These are phyloP conservation scores for Grigorovia yakushimaensis DNA, from an alignment of 805 yeast species.

Conservation along the genomic window DNA sequence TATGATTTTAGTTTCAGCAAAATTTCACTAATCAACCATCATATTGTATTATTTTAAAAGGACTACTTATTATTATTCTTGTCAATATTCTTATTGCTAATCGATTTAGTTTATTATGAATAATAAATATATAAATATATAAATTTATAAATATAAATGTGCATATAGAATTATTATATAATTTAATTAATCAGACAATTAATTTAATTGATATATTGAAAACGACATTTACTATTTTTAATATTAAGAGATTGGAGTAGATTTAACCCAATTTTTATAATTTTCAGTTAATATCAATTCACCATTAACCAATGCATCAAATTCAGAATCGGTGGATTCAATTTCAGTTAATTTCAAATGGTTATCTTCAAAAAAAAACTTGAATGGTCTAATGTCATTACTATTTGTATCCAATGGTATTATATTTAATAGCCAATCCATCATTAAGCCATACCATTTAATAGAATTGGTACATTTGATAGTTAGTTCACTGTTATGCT, in stretches of 20 bases:
- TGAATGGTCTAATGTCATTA: constrained; percentile 48
- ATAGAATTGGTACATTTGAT: constrained; percentile 71
- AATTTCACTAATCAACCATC: too few species aligned
- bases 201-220: neutral
- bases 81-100: too few species aligned
- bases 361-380: constrained; percentile 40
- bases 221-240: neutral
- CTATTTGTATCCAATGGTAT: constrained; percentile 43
- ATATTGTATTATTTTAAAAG: too few species aligned
- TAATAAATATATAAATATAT: too few species aligned
- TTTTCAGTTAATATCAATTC: constrained; percentile 2
- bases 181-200: too few species aligned
- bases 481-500: constrained; percentile 31
- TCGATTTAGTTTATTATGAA: too few species aligned
- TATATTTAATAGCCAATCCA: constrained; percentile 61
- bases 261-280: constrained; percentile 2
- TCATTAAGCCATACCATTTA: constrained; percentile 76
- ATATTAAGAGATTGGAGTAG: neutral
- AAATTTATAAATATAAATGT: too few species aligned
- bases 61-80: too few species aligned
- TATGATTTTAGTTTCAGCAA: too few species aligned
- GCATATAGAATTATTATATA: too few species aligned
- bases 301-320: constrained; percentile 2
- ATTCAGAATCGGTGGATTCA: constrained; percentile 27
- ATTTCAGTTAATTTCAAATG: constrained; percentile 43